phyloP scores from a whole-genome alignment of 352 stramenopile species.

The Pythium insidiosum region DNA sequence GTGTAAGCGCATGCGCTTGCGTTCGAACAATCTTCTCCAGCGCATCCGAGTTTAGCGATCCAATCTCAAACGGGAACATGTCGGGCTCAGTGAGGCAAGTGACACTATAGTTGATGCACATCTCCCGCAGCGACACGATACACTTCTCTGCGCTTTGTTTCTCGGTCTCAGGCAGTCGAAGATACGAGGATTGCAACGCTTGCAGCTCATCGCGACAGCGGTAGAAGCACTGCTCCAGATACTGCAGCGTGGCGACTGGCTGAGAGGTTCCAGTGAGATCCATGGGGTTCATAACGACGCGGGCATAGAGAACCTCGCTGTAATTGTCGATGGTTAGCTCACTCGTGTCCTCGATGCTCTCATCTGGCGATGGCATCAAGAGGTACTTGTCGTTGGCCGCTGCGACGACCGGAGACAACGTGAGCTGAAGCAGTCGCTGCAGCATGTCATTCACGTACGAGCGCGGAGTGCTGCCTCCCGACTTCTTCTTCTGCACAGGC shows the following conservation, averaged over 20 bases:
- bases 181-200: slow-evolving; percentile 55
- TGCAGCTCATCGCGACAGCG: slow-evolving; percentile 61
- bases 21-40: slow-evolving; percentile 61
- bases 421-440: slow-evolving; percentile 58
- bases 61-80: slow-evolving; percentile 72
- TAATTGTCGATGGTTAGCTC: slow-evolving; percentile 30
- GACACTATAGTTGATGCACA: slow-evolving; percentile 83
- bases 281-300: slow-evolving; percentile 47
- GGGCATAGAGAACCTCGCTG: slow-evolving; percentile 65
- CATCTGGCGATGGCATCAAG: slow-evolving; percentile 28
- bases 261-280: slow-evolving; percentile 39
- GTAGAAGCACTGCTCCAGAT: slow-evolving; percentile 74
- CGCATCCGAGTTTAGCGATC: slow-evolving; percentile 55
- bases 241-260: slow-evolving; percentile 50
- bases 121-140: slow-evolving; percentile 47
- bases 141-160: slow-evolving; percentile 46
- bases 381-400: slow-evolving; percentile 24
- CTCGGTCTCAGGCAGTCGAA: slow-evolving; percentile 32
- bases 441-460: slow-evolving; percentile 73
- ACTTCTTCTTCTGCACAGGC: slow-evolving; percentile 26
- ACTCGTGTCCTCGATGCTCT: slow-evolving; percentile 7
- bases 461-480: slow-evolving; percentile 12
- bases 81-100: slow-evolving; percentile 78
- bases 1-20: slow-evolving; percentile 41
- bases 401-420: slow-evolving; percentile 27